These are phyloP conservation scores for Carex littledalei DNA, from an alignment of 176 grass and related monocot species.

Conservation along the genomic window DNA sequence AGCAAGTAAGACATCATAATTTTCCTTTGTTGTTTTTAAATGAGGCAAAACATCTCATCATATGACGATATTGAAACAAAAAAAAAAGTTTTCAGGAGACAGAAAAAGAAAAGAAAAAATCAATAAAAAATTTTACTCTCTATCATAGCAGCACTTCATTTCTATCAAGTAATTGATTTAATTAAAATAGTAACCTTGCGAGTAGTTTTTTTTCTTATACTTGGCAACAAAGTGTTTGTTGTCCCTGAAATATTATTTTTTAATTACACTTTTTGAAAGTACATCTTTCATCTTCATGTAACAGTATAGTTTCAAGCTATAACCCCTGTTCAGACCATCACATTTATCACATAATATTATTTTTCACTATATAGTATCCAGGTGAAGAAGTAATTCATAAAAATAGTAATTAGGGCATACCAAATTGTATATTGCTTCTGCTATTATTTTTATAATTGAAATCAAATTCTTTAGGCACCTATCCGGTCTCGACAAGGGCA, in stretches of 20 bases:
- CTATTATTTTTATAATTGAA: background rate
- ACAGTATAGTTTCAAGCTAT: background rate
- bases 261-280: background rate
- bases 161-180: background rate
- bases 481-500: slow-evolving; percentile 44
- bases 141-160: background rate
- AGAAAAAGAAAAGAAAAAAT: background rate
- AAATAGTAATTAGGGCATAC: background rate
- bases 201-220: background rate
- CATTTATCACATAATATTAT: background rate
- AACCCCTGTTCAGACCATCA: background rate
- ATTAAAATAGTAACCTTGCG: background rate
- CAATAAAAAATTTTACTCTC: background rate
- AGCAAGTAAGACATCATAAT: slow-evolving; percentile 50
- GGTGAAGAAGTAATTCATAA: background rate
- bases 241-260: background rate
- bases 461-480: slow-evolving; percentile 40
- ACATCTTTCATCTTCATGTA: background rate
- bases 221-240: background rate
- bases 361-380: background rate
- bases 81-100: background rate
- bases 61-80: background rate
- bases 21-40: background rate
- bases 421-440: background rate
- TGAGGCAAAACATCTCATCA: background rate